Conservation (phyloP, 306 rosid genomes). For the Vigna reflexopilosa region DNA sequence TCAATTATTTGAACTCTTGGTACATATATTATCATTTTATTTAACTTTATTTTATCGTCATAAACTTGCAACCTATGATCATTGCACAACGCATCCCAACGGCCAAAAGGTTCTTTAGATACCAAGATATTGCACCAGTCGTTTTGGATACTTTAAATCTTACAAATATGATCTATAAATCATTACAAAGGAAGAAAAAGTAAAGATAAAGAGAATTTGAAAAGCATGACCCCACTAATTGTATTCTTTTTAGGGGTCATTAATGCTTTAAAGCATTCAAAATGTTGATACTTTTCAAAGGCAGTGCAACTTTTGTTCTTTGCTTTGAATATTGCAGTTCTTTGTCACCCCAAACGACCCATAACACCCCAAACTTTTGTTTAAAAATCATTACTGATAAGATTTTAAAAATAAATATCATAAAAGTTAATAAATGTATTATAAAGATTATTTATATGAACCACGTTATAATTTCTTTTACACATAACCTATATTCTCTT, state of each 20-base stretch:
- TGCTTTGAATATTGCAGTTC: constrained; percentile 51
- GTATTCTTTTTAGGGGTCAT: constrained; percentile 82
- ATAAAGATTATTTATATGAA: no score
- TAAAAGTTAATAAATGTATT: no score
- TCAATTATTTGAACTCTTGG: constrained; percentile 31
- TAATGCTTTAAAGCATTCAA: constrained; percentile 59
- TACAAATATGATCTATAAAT: constrained; percentile 60
- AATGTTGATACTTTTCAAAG: constrained; percentile 56
- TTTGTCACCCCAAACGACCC: constrained; percentile 49
- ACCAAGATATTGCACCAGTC: constrained; percentile 56
- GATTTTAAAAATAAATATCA: no score
- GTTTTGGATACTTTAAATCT: constrained; percentile 52
- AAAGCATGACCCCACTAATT: constrained; percentile 64
- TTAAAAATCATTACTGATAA: no score
- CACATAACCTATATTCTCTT: no score
- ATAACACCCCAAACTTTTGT: constrained; percentile 48
- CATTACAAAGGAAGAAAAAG: constrained; percentile 50
- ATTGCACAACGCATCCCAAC: constrained; percentile 54
- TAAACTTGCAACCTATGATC: constrained; percentile 23
- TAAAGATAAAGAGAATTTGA: constrained; percentile 56
- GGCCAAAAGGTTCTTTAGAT: constrained; percentile 67
- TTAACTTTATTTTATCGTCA: background rate
- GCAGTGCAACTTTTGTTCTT: constrained; percentile 53
- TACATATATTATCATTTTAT: background rate
- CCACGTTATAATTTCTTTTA: no score